Conservation (phyloP, 345 rosid genomes). For the Anacardium occidentale region DNA sequence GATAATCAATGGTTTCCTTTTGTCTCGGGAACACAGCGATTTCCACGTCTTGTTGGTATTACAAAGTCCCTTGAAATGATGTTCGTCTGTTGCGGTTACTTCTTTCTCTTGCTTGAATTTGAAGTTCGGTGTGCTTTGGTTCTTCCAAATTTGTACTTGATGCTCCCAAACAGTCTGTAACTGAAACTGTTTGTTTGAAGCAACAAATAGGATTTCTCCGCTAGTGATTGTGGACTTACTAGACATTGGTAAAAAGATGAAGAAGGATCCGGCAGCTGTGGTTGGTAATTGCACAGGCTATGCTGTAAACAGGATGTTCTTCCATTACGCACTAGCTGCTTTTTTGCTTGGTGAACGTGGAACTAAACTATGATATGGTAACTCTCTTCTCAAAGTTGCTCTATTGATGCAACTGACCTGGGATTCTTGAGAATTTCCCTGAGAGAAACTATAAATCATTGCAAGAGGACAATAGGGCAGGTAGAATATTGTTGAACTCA, state of each 20-base stretch:
- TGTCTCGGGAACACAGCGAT: constrained; percentile 87
- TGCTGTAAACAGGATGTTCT: constrained; percentile 97
- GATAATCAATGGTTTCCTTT: constrained; percentile 5
- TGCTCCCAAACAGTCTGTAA: constrained; percentile 76
- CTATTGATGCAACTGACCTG: constrained; percentile 72
- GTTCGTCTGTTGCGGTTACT: constrained; percentile 54
- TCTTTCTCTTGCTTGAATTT: constrained; percentile 20
- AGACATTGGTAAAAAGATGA: constrained; percentile 85
- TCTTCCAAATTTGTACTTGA: constrained; percentile 23
- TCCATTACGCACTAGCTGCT: constrained; percentile 84
- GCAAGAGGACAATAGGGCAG: constrained; percentile 93
- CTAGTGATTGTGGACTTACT: constrained; percentile 87
- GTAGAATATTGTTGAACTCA: constrained; percentile 30
- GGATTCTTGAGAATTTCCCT: constrained; percentile 80
- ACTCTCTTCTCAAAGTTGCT: not conserved
- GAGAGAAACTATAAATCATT: constrained; percentile 83
- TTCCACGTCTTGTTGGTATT: constrained; percentile 98
- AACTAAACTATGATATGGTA: not conserved
- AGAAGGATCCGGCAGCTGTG: constrained; percentile 81
- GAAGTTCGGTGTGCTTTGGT: constrained; percentile 10
- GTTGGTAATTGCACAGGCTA: constrained; percentile 99
- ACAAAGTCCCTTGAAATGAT: constrained; percentile 93
- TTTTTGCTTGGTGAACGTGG: constrained; percentile 83
- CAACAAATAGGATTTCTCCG: constrained; percentile 84
- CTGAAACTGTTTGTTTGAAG: constrained; percentile 84